Evolutionary conservation across 495 filamentous ascomycete species (phyloP), one percentile per base, ranked within the genome.

Genomic region (Trichoderma reesei): DNA sequence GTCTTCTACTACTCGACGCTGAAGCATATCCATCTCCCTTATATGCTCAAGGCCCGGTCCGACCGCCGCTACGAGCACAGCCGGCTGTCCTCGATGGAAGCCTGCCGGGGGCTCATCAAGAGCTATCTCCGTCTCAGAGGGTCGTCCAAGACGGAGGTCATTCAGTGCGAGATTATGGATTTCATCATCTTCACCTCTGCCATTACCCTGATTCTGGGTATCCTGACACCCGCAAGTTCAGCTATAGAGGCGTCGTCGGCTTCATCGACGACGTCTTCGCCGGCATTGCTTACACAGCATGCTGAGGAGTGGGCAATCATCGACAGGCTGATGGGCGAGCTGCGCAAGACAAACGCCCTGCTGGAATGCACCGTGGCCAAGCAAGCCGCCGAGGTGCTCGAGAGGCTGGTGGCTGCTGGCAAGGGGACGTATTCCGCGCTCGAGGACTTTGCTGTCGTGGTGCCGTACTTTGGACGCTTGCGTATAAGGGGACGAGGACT

Each of bases 31-130:
- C 51, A 56, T 34, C 26, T 56, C 3, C 51, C 51, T 1, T 56
- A 33, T 14, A 56, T 56, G 51, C 51, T 56, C 10, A 31, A 34
- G 26, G 20, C 51, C 26, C 31, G 16, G 26, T 1, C 9, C 18
- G 51, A 56, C 26, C 51, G 51, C 3, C 51, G 51, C 51, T 56
- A 56, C 51, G 51, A 56, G 10, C 51, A 56, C 26, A 56, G 51
- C 51, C 51, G 51, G 2, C 26, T 56, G 20, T 33, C 51, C 51
- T 11, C 51, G 7, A 33, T 56, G 51, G 51, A 56, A 9, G 51
- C 51, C 26, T 56, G 51, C 18, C 51, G 51, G 1, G 51, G n/a
- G 51, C 18, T 56, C 51, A 31, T 56, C 3, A 56, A 34, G 3
- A n/a, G 4, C 20, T 56, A 56, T 34, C 51, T 56, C 1, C 20